Evolutionary conservation across 202 grass and related monocot species (phyloP).

Genomic region (Cymbopogon flexuosus): DNA sequence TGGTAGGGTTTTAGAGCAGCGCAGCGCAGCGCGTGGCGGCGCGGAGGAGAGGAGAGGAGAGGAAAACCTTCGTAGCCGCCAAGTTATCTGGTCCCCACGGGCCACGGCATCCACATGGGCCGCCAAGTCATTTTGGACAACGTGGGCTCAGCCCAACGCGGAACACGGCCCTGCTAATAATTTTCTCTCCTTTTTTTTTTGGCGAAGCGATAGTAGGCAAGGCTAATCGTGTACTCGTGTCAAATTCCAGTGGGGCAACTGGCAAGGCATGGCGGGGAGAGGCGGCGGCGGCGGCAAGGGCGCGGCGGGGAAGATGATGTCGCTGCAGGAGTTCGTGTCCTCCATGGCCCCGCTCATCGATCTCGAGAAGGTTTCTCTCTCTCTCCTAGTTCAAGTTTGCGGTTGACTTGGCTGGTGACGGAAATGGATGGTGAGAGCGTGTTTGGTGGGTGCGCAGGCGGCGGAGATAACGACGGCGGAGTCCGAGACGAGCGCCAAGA

Average conservation of each 20-base stretch:
- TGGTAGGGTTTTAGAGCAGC: conserved; percentile 30
- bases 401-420: neutral
- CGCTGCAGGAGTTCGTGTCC: conserved; percentile 73
- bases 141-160: neutral
- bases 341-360: conserved; percentile 75
- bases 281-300: conserved; percentile 32
- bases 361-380: conserved; percentile 55
- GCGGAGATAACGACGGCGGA: conserved; percentile 71
- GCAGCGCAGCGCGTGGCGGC: conserved; percentile 10
- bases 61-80: neutral
- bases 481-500: conserved; percentile 59
- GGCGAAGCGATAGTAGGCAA: no score
- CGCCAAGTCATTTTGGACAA: neutral
- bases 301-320: conserved; percentile 29
- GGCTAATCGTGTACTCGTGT: neutral
- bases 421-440: neutral
- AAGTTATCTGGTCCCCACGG: neutral
- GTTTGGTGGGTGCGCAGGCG: conserved; percentile 31
- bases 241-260: neutral
- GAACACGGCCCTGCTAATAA: neutral
- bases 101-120: neutral
- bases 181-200: neutral
- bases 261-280: conserved; percentile 23
- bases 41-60: neutral
- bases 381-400: neutral